Percentiles rank a stretch among this genome's conserved stretches.
phyloP scores from a whole-genome alignment of 352 stramenopile genomes.

The Aphanomyces invadans region DNA sequence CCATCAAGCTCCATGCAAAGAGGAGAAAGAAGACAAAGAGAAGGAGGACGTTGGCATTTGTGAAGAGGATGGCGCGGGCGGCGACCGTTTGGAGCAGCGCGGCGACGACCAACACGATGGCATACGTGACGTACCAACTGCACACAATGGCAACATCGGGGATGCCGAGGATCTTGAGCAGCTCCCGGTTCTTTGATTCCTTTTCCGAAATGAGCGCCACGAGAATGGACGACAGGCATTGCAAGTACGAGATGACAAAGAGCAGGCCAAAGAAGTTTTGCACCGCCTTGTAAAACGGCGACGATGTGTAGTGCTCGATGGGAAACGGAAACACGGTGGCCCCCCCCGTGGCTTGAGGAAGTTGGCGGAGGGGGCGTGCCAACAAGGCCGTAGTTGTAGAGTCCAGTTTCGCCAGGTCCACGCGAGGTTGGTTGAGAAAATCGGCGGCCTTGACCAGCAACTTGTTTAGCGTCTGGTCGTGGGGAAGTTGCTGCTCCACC shows the following conservation, averaged over 20 bases:
- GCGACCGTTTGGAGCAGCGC: constrained; percentile 30
- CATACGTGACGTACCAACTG: constrained; percentile 42
- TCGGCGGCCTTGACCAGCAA: constrained; percentile 25
- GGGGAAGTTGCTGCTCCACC: constrained; percentile 27
- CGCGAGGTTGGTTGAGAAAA: background rate
- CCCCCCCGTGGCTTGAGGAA: constrained; percentile 24
- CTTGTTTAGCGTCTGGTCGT: no score
- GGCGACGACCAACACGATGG: constrained; percentile 31
- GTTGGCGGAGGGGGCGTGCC: constrained; percentile 15
- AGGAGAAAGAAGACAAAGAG: constrained; percentile 52
- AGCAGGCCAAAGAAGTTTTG: constrained; percentile 49
- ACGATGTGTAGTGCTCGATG: constrained; percentile 37
- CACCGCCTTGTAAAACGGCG: constrained; percentile 61
- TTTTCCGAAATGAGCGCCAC: constrained; percentile 70
- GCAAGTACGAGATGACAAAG: constrained; percentile 73
- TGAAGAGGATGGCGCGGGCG: background rate
- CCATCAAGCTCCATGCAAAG: constrained; percentile 45
- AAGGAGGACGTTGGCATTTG: background rate
- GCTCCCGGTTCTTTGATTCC: constrained; percentile 36
- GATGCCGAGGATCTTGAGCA: constrained; percentile 36
- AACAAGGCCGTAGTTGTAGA: background rate
- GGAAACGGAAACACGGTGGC: constrained; percentile 25
- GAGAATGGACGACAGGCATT: constrained; percentile 55
- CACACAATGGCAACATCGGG: constrained; percentile 36
- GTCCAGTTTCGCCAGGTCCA: no score